Percentiles rank a stretch among this genome's conserved stretches.
phyloP scores from a whole-genome alignment of 768 basidiomycete genomes.

The Phlebiopsis gigantea region DNA sequence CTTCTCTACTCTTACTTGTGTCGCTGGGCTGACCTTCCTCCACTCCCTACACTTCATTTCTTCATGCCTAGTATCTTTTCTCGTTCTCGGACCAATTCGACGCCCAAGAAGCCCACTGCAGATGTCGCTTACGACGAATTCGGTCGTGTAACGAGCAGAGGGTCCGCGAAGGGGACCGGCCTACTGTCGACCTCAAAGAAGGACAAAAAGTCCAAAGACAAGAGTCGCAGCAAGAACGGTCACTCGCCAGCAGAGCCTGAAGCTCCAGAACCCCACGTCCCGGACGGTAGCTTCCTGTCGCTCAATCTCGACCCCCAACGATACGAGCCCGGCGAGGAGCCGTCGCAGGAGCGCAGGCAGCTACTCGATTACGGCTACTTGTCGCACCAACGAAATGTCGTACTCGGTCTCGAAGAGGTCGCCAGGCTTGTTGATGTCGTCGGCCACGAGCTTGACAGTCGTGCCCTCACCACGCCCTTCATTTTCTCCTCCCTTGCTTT shows the following conservation, averaged over 20 bases:
- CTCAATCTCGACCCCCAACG: constrained; percentile 28
- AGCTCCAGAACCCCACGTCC: constrained; percentile 23
- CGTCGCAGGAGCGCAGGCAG: constrained; percentile 17
- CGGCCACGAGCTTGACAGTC: constrained; percentile 61
- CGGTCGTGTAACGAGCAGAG: constrained; percentile 49
- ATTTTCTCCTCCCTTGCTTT: constrained; percentile 88
- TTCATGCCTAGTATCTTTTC: constrained; percentile 75
- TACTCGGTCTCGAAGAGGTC: constrained; percentile 72
- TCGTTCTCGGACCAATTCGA: constrained; percentile 59
- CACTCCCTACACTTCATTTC: constrained; percentile 12
- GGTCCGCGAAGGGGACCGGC: constrained; percentile 30
- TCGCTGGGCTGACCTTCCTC: constrained; percentile 15
- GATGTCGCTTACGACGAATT: constrained; percentile 53
- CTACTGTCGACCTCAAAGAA: constrained; percentile 36
- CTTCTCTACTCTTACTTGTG: constrained; percentile 12
- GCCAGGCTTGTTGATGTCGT: constrained; percentile 67
- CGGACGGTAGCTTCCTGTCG: constrained; percentile 31
- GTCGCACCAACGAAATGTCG: constrained; percentile 65
- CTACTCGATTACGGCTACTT: constrained; percentile 67
- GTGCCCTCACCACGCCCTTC: constrained; percentile 82
- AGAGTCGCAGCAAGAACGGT: constrained; percentile 33
- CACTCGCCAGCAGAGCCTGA: constrained; percentile 35
- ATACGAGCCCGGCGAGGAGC: constrained; percentile 19
- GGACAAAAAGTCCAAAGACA: constrained; percentile 44
- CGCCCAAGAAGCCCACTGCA: constrained; percentile 29